Conservation (phyloP, 2,329 filamentous ascomycete species). For the Penicillium sp. region DNA sequence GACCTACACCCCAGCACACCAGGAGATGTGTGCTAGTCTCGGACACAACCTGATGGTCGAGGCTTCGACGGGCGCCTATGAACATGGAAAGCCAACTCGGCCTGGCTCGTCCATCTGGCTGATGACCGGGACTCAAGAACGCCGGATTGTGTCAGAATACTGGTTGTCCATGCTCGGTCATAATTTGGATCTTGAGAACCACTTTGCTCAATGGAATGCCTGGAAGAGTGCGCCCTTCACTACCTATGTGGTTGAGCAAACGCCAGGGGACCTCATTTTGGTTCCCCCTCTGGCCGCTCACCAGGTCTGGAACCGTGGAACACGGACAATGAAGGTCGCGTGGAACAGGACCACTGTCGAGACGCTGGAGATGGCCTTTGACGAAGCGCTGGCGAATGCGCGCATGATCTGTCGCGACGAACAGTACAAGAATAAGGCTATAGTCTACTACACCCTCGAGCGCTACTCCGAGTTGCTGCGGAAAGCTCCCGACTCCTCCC, state of each 20-base stretch:
- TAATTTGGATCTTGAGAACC: slow-evolving; percentile 94
- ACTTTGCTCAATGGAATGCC: slow-evolving; percentile 92
- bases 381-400: slow-evolving; percentile 85
- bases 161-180: slow-evolving; percentile 92
- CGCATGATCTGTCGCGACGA: slow-evolving; percentile 93
- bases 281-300: slow-evolving; percentile 92
- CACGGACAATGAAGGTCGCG: slow-evolving; percentile 92
- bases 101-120: slow-evolving; percentile 95
- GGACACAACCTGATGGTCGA: slow-evolving; percentile 99
- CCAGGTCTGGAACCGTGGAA: slow-evolving; percentile 97
- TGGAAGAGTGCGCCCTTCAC: slow-evolving; percentile 95
- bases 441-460: slow-evolving; percentile 81
- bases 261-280: slow-evolving; percentile 85
- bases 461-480: slow-evolving; percentile 69
- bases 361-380: slow-evolving; percentile 81
- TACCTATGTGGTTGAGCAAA: slow-evolving; percentile 90
- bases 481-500: slow-evolving; percentile 53
- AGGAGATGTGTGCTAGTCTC: slow-evolving; percentile 95
- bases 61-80: slow-evolving; percentile 65
- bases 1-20: slow-evolving; percentile 91
- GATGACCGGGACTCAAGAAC: slow-evolving; percentile 95
- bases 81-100: slow-evolving; percentile 69
- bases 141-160: slow-evolving; percentile 87
- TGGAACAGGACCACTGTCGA: slow-evolving; percentile 97
- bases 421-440: slow-evolving; percentile 98